Base-by-base conservation (phyloP, 805 yeast genomes). In the Candida glaebosa region DNA sequence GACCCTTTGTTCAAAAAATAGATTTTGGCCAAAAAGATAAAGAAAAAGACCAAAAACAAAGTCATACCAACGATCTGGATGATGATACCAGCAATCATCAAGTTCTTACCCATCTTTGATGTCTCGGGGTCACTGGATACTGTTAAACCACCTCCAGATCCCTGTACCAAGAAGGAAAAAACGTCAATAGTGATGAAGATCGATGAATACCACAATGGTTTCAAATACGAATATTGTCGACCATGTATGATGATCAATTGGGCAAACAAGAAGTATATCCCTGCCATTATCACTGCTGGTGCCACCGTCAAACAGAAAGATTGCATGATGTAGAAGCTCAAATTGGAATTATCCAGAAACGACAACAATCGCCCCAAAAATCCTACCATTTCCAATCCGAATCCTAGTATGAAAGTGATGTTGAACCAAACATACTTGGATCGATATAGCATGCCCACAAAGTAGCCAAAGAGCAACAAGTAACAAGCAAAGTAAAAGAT, bases 351-450 rank as follows among this genome's bases (percentile, higher is more conserved):
- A 35, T 57, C 19, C 6, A 39, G 15, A 20, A 40, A 32, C 5
- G 59, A 53, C 3, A 46, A 18, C 15, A 42, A 33, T 47, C 65
- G 53, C 9, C 50, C 54, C 20, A 49, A 40, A 40, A 55, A 61
- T 4, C 65, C 66, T 18, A 54, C 41, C 8, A 43, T 32, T 42
- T 61, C 65, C 15, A 54, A 31, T 1, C 49, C 4, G 52, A 44
- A 7, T 65, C 67, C n/a, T 53, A 22, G 50, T 38, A 63, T 47
- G 42, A 67, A 69, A 2, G 69, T 55, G 22, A 67, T 46, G 44
- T 67, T 68, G 46, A 49, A 69, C 73, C 72, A 69, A 41, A 58
- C 60, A 47, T 63, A 67, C 39, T 65, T 54, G 2, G 72, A 67
- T 40, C 50, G 57, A 37, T 42, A 39, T 2, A 54, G 8, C 71